Percentiles rank a stretch among this genome's conserved stretches.
These are phyloP conservation scores for Solanum arcanum DNA, from an alignment of 257 asterid genomes.

Conservation along the genomic window DNA sequence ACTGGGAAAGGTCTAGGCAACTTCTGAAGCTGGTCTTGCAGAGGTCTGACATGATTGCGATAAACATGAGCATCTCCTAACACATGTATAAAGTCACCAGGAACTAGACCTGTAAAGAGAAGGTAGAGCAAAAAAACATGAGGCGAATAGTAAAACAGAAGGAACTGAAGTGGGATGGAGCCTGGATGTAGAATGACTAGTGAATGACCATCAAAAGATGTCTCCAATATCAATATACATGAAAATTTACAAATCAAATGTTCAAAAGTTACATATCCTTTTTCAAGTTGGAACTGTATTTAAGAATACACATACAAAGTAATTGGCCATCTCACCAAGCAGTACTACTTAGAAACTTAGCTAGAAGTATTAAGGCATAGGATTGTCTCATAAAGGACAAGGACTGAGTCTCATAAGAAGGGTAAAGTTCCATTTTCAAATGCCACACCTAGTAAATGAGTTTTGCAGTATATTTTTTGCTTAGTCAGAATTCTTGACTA, in stretches of 20 bases:
- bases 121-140: neutral
- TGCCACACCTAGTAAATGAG: neutral
- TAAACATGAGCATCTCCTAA: constrained; percentile 95
- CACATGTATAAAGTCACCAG: constrained; percentile 82
- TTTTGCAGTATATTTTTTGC: neutral
- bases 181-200: neutral
- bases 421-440: neutral
- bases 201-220: neutral
- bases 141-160: neutral
- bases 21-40: constrained; percentile 82
- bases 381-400: neutral
- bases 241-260: neutral
- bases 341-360: neutral
- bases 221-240: neutral
- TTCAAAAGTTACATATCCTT: neutral
- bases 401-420: neutral
- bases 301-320: neutral
- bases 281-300: neutral
- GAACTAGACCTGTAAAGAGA: constrained; percentile 49
- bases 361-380: neutral
- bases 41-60: constrained; percentile 56
- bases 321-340: neutral
- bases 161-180: neutral
- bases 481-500: neutral
- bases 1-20: constrained; percentile 91